Evolutionary conservation across 441 rosid genomes (phyloP).

Genomic region (Jatropha multifida): DNA sequence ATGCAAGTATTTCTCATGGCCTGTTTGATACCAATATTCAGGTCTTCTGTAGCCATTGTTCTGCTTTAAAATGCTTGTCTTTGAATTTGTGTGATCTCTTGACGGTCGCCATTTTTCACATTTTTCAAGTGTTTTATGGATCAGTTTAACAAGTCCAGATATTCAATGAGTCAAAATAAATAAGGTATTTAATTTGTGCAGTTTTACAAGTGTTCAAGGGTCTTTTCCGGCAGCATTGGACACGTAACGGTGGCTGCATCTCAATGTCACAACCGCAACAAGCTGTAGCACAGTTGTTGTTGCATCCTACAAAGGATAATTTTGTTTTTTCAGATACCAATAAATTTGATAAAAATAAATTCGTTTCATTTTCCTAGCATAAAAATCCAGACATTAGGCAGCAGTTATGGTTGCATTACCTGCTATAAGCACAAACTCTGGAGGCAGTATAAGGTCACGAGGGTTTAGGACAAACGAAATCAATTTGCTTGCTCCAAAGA

Average conservation of each 20-base stretch:
- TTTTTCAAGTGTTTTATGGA: no score
- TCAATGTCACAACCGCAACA: slow-evolving; percentile 69
- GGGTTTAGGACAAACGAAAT: slow-evolving; percentile 19
- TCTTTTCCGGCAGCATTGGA: slow-evolving; percentile 59
- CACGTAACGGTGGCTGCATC: slow-evolving; percentile 70
- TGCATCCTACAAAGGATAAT: slow-evolving; percentile 50
- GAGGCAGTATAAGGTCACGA: slow-evolving; percentile 13
- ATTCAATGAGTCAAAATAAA: no score
- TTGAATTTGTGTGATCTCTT: neutral
- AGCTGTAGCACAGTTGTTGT: slow-evolving; percentile 66
- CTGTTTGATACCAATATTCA: neutral
- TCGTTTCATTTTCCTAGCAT: neutral
- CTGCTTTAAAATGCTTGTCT: neutral
- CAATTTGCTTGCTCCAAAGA: slow-evolving; percentile 33
- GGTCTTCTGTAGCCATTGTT: neutral
- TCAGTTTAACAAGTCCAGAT: no score
- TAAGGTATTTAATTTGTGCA: no score
- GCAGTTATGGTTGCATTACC: slow-evolving; percentile 31
- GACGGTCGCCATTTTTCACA: no score
- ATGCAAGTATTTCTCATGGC: neutral
- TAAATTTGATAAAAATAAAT: neutral
- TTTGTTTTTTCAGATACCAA: neutral
- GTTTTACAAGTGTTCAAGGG: slow-evolving; percentile 16
- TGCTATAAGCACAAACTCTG: slow-evolving; percentile 40
- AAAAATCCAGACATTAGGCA: neutral